Evolutionary conservation across 345 rosid genomes (phyloP).

Genomic region (Heritiera fomes): DNA sequence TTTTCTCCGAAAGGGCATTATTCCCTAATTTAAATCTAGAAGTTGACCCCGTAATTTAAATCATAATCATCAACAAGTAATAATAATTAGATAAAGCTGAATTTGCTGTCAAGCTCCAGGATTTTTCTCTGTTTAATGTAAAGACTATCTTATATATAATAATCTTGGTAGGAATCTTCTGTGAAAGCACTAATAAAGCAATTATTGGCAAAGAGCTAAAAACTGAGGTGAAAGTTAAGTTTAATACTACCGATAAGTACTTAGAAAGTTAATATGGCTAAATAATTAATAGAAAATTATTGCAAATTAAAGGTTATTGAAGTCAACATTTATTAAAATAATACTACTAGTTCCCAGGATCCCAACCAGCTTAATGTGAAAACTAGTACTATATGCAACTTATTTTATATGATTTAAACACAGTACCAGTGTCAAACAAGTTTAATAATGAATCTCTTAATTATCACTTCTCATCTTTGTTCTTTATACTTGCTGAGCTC

Average conservation of each 20-base stretch:
- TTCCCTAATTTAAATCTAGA: background rate
- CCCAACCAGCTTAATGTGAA: too few relatives aligned
- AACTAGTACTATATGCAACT: too few relatives aligned
- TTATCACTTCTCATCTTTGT: background rate
- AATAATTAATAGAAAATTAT: too few relatives aligned
- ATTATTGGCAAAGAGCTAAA: background rate
- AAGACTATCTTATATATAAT: too few relatives aligned
- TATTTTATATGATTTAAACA: too few relatives aligned
- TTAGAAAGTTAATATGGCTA: too few relatives aligned
- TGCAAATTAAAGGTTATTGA: too few relatives aligned
- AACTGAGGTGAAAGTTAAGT: background rate
- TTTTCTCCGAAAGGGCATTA: slow-evolving; percentile 7
- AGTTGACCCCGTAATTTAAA: background rate
- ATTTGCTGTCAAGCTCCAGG: background rate
- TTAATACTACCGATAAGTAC: too few relatives aligned
- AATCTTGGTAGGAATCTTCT: background rate
- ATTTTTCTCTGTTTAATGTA: too few relatives aligned
- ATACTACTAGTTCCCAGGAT: too few relatives aligned
- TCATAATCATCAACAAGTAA: background rate
- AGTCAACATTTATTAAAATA: too few relatives aligned
- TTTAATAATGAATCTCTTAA: background rate
- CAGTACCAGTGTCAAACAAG: too few relatives aligned
- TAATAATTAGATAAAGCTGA: background rate
- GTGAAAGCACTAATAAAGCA: background rate
- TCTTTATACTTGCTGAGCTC: background rate